Base-by-base conservation (phyloP, 306 rosid genomes). In the Amphicarpaea edgeworthii region DNA sequence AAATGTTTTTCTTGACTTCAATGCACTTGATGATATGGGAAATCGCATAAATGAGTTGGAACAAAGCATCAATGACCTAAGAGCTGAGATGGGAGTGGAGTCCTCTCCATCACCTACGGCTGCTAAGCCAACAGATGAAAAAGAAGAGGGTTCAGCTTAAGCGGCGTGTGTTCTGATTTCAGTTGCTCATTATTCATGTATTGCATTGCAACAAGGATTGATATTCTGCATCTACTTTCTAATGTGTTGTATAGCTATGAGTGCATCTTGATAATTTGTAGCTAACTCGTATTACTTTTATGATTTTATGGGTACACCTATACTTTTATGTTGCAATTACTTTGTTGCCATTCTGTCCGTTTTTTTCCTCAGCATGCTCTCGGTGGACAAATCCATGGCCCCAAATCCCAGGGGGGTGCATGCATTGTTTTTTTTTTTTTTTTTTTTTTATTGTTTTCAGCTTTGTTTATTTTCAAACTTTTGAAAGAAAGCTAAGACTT, bases 11-110 rank as follows among this genome's bases (percentile, higher is more conserved):
- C 88, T 95, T 95, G 75, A 95, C 96, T 37, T 34, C 72, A 58
- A 58, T 85, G 87, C 84, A 95, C 99, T 95, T 40, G 98, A 95
- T 75, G 99, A 95, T 79, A 92, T 92, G 98, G 99, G 99, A 65
- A 65, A 49, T 82, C 97, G 99, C 49, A 96, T 96, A 70, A 90
- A 86, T 58, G 99, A 96, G 77, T 76, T 96, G 96, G 99, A 96
- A 87, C 88, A 86, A 67, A 96, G 98, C 90, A 87, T 96, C 81
- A 90, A 82, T 7, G 97, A 96, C 62, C 81, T 96, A 28, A 89
- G 86, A 81, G 75, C 92, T 43, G 99, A 95, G 87, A 95, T 95
- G 93, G 99, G 99, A 14, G 90, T 92, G 28, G 99, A 95, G 88
- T 64, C 90, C 77, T 88, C 96, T 64, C 95, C 96, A 34, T 86